Base-by-base conservation (phyloP, 306 rosid genomes). In the Gastrolobium bilobum region DNA sequence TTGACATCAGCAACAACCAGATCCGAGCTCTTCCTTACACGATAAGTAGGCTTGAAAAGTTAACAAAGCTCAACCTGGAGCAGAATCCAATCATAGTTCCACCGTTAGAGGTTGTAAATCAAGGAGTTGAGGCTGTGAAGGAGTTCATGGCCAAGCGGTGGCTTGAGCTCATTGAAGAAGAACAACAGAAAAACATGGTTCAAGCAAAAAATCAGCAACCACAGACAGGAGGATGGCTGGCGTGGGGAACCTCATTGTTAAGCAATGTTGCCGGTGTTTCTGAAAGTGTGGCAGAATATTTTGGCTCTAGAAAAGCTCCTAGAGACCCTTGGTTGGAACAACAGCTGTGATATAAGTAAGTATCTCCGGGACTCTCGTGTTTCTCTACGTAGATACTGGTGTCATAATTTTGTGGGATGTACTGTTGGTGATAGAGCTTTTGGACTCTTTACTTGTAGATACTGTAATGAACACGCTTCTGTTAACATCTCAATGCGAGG, bases 1-100 rank as follows among this genome's bases (percentile, higher is more conserved):
- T 88, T 14, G 87, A 88, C 73, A 34, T 88, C 4, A 83, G 91
- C 82, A 88, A 88, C 52, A 88, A 88, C 72, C 91, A 88, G 63
- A 83, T 88, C 40, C 84, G 86, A 54, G 86, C 73, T 42, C 85
- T 88, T 69, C 89, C 91, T 30, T 58, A 77, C 78, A 48, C 89
- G 2, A 82, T 88, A 29, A 11, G 89, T 9, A 48, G 76, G 89
- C 89, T 88, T 48, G 73, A 85, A 68, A 88, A 83, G 2, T 65
- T 88, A 57, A 64, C 76, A 13, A 83, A 85, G 75, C 87, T 88
- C 66, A 85, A 83, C 77, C 42, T 88, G 51, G 91, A 88, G 13
- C 87, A 85, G 82, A 88, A 88, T 77, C 91, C 87, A 2, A 78
- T 85, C 9, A 4, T 42, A 30, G 64, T 85, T 38, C 91, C 89